Conservation (phyloP, 208 protist species). For the Borovskyia barvae region DNA sequence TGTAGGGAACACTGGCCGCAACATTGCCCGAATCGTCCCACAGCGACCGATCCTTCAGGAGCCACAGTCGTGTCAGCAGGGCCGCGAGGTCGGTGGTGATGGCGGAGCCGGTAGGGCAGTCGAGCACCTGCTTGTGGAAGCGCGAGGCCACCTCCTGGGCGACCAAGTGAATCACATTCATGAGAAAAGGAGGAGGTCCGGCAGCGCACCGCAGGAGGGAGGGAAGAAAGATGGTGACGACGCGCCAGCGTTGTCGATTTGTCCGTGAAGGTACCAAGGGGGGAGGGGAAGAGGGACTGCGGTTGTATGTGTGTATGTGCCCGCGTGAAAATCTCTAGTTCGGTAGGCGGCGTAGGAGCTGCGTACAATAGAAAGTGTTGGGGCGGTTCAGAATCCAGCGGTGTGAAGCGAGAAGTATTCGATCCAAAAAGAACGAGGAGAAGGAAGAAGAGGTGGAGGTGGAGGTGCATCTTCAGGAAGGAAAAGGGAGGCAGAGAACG, state of each 20-base stretch:
- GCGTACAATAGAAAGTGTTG: constrained; percentile 2
- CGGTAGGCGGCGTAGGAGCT: constrained; percentile 4
- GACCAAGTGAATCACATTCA: constrained; percentile 73
- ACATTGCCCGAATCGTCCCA: constrained; percentile 70
- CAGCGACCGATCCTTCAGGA: constrained; percentile 32
- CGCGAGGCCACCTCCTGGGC: constrained; percentile 69
- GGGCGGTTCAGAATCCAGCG: background rate
- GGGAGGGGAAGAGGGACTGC: too few relatives aligned
- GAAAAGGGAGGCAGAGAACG: too few relatives aligned
- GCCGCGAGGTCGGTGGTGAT: constrained; percentile 66
- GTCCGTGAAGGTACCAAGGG: too few relatives aligned
- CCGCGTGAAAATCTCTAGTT: background rate
- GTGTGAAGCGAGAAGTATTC: background rate
- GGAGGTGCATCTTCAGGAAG: too few relatives aligned
- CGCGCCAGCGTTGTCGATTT: too few relatives aligned
- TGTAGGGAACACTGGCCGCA: constrained; percentile 43
- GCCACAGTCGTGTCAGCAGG: constrained; percentile 66
- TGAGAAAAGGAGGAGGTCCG: too few relatives aligned
- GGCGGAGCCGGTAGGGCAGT: constrained; percentile 24
- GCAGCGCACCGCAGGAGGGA: too few relatives aligned
- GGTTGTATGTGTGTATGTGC: background rate
- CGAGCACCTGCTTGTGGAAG: constrained; percentile 37
- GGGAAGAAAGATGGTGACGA: too few relatives aligned
- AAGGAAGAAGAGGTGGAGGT: too few relatives aligned
- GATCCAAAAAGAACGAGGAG: too few relatives aligned